Percentiles rank a stretch among this genome's conserved stretches.
phyloP scores from a whole-genome alignment of 768 basidiomycete genomes.

The Crepidotus variabilis region DNA sequence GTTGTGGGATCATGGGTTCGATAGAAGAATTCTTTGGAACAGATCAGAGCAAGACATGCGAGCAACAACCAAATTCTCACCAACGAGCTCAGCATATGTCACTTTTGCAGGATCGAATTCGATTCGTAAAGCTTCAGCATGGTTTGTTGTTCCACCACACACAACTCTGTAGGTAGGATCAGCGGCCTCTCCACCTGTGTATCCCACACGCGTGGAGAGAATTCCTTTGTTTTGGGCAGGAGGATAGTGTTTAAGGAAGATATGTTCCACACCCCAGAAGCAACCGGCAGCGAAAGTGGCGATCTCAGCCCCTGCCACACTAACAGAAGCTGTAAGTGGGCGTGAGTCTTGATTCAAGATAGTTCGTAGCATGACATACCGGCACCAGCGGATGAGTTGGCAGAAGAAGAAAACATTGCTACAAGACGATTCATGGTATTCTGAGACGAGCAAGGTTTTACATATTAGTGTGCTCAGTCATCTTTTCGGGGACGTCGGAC shows the following conservation, averaged over 20 bases:
- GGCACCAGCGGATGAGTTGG: too few species aligned
- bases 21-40: conserved; percentile 79
- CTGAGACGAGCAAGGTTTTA: too few species aligned
- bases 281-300: conserved; percentile 61
- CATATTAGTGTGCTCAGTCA: too few species aligned
- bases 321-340: not conserved
- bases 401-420: too few species aligned
- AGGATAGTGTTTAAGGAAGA: conserved; percentile 77
- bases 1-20: conserved; percentile 93
- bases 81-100: conserved; percentile 81
- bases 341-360: not conserved
- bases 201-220: conserved; percentile 71
- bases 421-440: too few species aligned
- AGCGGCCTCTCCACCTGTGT: conserved; percentile 64
- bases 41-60: not conserved
- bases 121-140: conserved; percentile 86
- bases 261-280: conserved; percentile 87
- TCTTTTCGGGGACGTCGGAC: too few species aligned
- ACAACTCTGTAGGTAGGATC: conserved; percentile 73
- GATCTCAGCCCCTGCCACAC: conserved; percentile 20
- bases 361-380: too few species aligned
- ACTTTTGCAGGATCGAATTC: conserved; percentile 81
- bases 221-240: conserved; percentile 71
- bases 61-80: conserved; percentile 26
- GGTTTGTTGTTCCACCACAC: conserved; percentile 76